Evolutionary conservation across 108 stramenopile genomes (phyloP).

Genomic region (Cyclotella kingstonii): DNA sequence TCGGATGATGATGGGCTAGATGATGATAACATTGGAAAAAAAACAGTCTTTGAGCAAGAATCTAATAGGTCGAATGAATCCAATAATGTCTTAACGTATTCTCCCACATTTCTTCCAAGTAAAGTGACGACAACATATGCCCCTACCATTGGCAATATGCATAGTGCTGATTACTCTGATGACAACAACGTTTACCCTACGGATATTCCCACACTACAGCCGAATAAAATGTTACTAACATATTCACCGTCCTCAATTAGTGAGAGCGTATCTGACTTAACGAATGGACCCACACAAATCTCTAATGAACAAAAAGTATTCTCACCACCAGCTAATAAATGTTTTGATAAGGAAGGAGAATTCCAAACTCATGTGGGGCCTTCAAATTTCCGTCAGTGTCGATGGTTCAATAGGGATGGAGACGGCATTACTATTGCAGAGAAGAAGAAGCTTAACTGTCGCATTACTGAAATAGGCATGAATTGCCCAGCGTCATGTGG

Average conservation of each 20-base stretch:
- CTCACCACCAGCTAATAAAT: not conserved
- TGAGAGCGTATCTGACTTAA: no score
- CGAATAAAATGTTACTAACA: no score
- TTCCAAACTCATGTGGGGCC: conserved; percentile 22
- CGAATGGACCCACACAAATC: no score
- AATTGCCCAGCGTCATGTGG: conserved; percentile 28
- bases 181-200: no score
- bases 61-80: no score
- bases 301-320: not conserved
- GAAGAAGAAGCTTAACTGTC: conserved; percentile 38
- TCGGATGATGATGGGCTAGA: not conserved
- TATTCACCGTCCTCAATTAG: no score
- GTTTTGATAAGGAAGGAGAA: conserved; percentile 21
- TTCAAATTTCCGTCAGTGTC: conserved; percentile 20
- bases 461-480: conserved; percentile 34
- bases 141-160: no score
- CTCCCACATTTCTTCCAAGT: no score
- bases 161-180: no score
- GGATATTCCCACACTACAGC: no score
- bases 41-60: not conserved
- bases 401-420: conserved; percentile 32
- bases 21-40: not conserved
- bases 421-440: conserved; percentile 17
- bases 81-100: no score
- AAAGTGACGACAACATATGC: no score